Evolutionary conservation across 306 rosid genomes (phyloP), one percentile per base, ranked within the genome.

Genomic region (Calophaca sinica): DNA sequence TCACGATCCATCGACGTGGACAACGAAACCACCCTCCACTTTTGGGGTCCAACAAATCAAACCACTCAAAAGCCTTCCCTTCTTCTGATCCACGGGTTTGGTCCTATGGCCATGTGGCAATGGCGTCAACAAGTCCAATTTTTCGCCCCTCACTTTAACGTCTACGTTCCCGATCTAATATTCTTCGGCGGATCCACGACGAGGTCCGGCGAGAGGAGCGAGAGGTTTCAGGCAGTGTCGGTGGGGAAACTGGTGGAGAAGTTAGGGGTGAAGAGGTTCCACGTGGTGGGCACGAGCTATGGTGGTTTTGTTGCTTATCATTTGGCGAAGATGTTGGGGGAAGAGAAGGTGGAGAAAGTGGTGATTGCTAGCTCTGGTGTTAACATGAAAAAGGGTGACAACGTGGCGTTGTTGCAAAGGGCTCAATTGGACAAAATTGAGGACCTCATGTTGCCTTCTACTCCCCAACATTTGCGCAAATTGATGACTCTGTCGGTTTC

Each of bases 291-390:
- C 3, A 94, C 98, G 4, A 94, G 98, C 75, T 94, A 94, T 28
- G 97, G 98, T 0, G 97, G 98, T 0, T 78, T 94, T 4, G 93
- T 94, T 76, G 94, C 98, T 8, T 88, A 94, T 57, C 84, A 84
- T 45, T 8, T 94, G 84, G 98, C 96, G 2, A 79, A 55, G 69
- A 71, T 62, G 72, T 77, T 88, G 59, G 89, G 93, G 73, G 88
- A 86, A 85, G 97, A 91, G 78, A 94, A 85, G 48, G 88, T 90
- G 3, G 85, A 86, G 67, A 94, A 88, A 63, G 98, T 87, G 62
- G 89, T 94, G 9, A 94, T 94, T 28, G 97, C 96, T 0, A 94
- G 98, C 80, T 94, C 98, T 0, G 98, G 93, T 6, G 86, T 94
- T 5, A 91, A 91, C 36, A 80, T 91, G 91, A 85, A 66, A 4